These are phyloP conservation scores for Glycine soja DNA, from an alignment of 306 rosid genomes.

Conservation along the genomic window DNA sequence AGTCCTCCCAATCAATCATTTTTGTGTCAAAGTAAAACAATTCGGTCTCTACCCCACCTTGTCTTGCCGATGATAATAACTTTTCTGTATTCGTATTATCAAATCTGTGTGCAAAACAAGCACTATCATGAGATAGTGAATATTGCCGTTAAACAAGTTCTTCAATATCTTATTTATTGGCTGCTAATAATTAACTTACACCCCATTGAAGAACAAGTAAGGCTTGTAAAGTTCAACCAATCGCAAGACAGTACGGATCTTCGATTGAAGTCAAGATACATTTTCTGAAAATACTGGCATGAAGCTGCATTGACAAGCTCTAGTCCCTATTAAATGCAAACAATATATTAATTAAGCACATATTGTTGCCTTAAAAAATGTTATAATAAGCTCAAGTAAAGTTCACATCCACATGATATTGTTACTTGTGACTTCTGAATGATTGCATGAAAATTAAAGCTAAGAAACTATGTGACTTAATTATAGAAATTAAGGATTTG, in stretches of 20 bases:
- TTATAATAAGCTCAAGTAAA: background rate
- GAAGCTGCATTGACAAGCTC: slow-evolving; percentile 60
- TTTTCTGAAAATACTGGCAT: slow-evolving; percentile 64
- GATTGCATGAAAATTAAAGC: background rate
- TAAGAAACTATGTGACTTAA: background rate
- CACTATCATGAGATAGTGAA: background rate
- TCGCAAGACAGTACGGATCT: slow-evolving; percentile 62
- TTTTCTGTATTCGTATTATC: slow-evolving; percentile 70
- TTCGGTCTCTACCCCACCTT: slow-evolving; percentile 58
- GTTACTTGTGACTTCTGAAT: background rate
- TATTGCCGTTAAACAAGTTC: background rate
- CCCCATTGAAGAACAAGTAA: slow-evolving; percentile 73
- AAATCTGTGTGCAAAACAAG: slow-evolving; percentile 56
- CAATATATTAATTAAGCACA: no score
- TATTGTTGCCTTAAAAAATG: background rate
- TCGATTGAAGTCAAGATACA: slow-evolving; percentile 51
- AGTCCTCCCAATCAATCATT: slow-evolving; percentile 75
- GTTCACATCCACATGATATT: background rate
- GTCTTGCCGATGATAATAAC: slow-evolving; percentile 53
- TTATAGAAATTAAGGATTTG: background rate
- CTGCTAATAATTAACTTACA: slow-evolving; percentile 54
- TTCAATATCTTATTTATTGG: background rate
- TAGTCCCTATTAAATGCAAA: slow-evolving; percentile 60
- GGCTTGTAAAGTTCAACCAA: slow-evolving; percentile 73
- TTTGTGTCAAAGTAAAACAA: slow-evolving; percentile 72